phyloP scores from a whole-genome alignment of 352 stramenopile genomes.

The Pythium dissimile region DNA sequence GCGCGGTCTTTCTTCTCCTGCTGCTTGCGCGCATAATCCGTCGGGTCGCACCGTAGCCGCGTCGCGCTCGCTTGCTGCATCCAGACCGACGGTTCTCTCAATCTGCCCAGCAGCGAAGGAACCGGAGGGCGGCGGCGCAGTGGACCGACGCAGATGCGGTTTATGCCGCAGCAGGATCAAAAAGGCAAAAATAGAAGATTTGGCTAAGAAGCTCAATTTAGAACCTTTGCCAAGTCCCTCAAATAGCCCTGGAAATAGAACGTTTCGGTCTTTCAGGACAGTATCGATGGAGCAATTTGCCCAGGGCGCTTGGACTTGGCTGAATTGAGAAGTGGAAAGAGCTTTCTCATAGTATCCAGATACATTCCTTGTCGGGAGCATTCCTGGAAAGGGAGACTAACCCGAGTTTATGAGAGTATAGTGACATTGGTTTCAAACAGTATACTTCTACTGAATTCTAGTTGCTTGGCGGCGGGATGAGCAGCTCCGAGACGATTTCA shows the following conservation, averaged over 20 bases:
- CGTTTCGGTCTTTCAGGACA: too few species aligned
- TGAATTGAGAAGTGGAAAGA: too few species aligned
- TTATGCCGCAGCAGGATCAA: not conserved
- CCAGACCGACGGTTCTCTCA: slow-evolving; percentile 8
- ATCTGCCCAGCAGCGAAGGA: not conserved
- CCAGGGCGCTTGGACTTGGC: too few species aligned
- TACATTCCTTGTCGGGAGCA: too few species aligned
- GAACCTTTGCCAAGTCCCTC: slow-evolving; percentile 1
- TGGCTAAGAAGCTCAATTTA: not conserved
- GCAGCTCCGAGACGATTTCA: slow-evolving; percentile 37
- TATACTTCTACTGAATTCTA: not conserved
- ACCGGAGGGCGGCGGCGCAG: too few species aligned
- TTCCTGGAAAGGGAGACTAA: too few species aligned
- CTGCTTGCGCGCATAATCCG: slow-evolving; percentile 77
- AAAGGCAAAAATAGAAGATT: not conserved
- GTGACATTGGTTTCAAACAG: too few species aligned
- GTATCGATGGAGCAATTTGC: too few species aligned
- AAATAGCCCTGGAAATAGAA: too few species aligned
- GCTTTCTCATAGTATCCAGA: too few species aligned
- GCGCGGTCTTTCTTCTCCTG: slow-evolving; percentile 74
- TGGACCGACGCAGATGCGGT: too few species aligned
- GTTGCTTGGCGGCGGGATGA: slow-evolving; percentile 25
- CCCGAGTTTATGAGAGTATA: too few species aligned
- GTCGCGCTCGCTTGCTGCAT: slow-evolving; percentile 42
- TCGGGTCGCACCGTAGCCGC: slow-evolving; percentile 70